Evolutionary conservation across 805 yeast genomes (phyloP).

Genomic region (Sporopachydermia lactativora): DNA sequence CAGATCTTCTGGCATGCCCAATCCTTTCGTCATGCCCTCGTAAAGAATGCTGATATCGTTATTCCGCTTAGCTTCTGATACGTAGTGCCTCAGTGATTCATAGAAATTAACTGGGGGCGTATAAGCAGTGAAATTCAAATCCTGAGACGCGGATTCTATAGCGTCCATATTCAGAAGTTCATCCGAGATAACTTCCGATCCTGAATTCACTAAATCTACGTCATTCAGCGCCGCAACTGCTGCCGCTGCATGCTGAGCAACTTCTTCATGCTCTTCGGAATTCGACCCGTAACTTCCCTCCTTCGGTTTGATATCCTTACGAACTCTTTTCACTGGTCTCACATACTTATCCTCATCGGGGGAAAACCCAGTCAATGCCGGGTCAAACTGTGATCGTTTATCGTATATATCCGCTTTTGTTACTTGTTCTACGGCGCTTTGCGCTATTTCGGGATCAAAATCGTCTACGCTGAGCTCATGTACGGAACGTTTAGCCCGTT

Average conservation of each 20-base stretch:
- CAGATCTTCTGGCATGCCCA: neutral
- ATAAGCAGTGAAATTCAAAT: neutral
- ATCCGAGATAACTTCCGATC: neutral
- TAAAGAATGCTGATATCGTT: slow-evolving; percentile 1
- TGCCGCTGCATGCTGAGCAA: neutral
- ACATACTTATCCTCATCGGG: neutral
- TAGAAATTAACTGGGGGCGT: neutral
- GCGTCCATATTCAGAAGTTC: neutral
- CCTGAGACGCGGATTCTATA: neutral
- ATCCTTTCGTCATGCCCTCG: slow-evolving; percentile 1
- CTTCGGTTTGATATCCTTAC: neutral
- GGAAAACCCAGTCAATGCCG: neutral
- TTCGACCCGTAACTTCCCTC: too few relatives aligned
- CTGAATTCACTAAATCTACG: neutral
- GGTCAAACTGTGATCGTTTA: neutral
- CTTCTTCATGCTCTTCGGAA: neutral
- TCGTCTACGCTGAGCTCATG: neutral
- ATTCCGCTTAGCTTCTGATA: neutral
- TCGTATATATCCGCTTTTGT: neutral
- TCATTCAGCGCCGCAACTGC: neutral
- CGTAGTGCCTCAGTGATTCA: slow-evolving; percentile 1
- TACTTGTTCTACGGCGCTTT: neutral
- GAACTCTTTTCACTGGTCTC: neutral
- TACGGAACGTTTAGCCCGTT: neutral
- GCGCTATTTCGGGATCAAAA: neutral